Evolutionary conservation across 208 protist species (phyloP).

Genomic region (Leptomonas seymouri): DNA sequence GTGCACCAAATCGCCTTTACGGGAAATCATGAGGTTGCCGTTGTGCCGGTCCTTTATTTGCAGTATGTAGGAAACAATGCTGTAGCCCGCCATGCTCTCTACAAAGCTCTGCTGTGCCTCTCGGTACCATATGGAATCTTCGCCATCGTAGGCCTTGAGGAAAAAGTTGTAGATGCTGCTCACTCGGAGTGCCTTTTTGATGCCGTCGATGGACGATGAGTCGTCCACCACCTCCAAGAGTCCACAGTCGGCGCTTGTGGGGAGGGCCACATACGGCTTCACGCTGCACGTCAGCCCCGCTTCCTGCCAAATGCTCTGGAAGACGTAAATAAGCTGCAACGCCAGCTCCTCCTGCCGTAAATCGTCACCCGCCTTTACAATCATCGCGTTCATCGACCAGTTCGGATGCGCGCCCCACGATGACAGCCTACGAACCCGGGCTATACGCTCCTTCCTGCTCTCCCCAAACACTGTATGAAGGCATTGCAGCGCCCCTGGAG

Average conservation of each 20-base stretch:
- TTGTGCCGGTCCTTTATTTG: constrained; percentile 97
- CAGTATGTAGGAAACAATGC: constrained; percentile 94
- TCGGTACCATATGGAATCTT: constrained; percentile 54
- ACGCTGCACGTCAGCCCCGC: constrained; percentile 80
- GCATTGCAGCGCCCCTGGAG: constrained; percentile 26
- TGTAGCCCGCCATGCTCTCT: constrained; percentile 95
- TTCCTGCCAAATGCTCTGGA: constrained; percentile 87
- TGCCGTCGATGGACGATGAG: constrained; percentile 87
- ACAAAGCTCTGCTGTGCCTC: constrained; percentile 92
- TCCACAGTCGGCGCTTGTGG: constrained; percentile 78
- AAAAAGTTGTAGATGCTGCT: constrained; percentile 84
- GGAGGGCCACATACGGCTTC: constrained; percentile 81
- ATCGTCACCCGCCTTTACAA: constrained; percentile 94
- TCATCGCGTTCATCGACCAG: constrained; percentile 84
- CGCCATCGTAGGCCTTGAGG: constrained; percentile 67
- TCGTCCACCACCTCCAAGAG: constrained; percentile 91
- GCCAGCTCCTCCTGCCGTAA: constrained; percentile 94
- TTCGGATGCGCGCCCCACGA: constrained; percentile 83
- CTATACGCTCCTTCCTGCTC: constrained; percentile 43
- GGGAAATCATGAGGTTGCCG: constrained; percentile 94
- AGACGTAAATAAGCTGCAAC: constrained; percentile 89
- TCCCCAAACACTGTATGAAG: constrained; percentile 74
- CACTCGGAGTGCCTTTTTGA: constrained; percentile 86
- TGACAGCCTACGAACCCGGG: constrained; percentile 63
- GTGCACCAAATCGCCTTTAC: constrained; percentile 93